Evolutionary conservation across 495 filamentous ascomycete species (phyloP).

Genomic region (Tuber umbilicatum): DNA sequence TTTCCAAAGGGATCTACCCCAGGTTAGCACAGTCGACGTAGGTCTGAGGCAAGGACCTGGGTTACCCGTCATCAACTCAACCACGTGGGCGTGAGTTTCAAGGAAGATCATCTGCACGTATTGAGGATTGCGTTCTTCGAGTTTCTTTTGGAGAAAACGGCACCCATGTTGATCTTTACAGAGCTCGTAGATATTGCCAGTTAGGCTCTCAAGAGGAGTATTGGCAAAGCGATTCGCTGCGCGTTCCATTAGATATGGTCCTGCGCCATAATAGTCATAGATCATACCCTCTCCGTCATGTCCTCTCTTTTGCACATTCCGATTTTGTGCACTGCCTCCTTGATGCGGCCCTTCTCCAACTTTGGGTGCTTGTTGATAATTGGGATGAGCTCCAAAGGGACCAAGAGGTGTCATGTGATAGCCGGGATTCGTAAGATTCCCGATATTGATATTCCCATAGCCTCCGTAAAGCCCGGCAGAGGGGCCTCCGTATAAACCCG

Average conservation of each 20-base stretch:
- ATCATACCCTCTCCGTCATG: slow-evolving; percentile 55
- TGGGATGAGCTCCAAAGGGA: slow-evolving; percentile 31
- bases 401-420: slow-evolving; percentile 40
- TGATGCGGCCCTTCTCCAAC: slow-evolving; percentile 38
- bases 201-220: slow-evolving; percentile 66
- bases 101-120: slow-evolving; percentile 86
- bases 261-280: slow-evolving; percentile 2
- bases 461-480: slow-evolving; percentile 26
- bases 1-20: slow-evolving; percentile 85
- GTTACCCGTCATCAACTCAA: slow-evolving; percentile 88
- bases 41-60: slow-evolving; percentile 19
- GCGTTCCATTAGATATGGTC: slow-evolving; percentile 24
- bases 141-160: slow-evolving; percentile 87
- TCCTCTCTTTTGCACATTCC: slow-evolving; percentile 63
- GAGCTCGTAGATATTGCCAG: slow-evolving; percentile 72
- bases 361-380: slow-evolving; percentile 32
- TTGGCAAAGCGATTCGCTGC: slow-evolving; percentile 66
- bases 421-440: slow-evolving; percentile 26
- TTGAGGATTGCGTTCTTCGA: slow-evolving; percentile 80
- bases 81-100: slow-evolving; percentile 83
- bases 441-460: slow-evolving; percentile 40
- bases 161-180: slow-evolving; percentile 98
- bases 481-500: slow-evolving; percentile 36
- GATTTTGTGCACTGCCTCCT: slow-evolving; percentile 59
- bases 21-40: slow-evolving; percentile 46